Conservation (phyloP, 2,329 filamentous ascomycete genomes). For the Cytospora mali region DNA sequence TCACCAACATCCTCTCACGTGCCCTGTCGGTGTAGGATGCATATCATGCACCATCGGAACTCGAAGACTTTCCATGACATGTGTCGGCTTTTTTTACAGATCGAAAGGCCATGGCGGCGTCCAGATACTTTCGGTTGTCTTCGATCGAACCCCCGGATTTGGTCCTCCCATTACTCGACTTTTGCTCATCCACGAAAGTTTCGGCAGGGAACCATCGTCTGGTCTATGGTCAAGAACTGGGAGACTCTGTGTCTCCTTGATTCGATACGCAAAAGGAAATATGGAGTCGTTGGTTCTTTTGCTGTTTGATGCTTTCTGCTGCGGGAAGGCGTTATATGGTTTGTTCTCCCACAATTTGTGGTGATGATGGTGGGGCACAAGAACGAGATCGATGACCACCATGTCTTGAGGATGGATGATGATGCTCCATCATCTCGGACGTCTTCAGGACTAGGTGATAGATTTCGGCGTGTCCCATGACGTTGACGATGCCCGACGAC, state of each 20-base stretch:
- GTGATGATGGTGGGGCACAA: conserved; percentile 6
- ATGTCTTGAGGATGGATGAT: not conserved
- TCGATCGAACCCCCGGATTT: not conserved
- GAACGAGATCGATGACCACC: not conserved
- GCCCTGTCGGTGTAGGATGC: conserved; percentile 35
- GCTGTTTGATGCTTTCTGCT: not conserved
- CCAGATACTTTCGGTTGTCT: not conserved
- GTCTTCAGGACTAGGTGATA: not conserved
- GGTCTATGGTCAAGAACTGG: conserved; percentile 2
- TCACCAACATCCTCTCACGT: conserved; percentile 53
- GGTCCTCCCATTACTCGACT: not conserved
- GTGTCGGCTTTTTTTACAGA: not conserved
- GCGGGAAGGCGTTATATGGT: conserved; percentile 15
- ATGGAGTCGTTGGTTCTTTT: conserved; percentile 8
- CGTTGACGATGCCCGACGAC: conserved; percentile 1
- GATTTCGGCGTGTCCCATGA: not conserved
- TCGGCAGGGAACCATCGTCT: not conserved
- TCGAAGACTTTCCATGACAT: not conserved
- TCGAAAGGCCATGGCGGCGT: not conserved
- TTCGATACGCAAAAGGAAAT: not conserved
- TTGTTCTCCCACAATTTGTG: conserved; percentile 19
- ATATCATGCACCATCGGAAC: not conserved
- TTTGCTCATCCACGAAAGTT: not conserved
- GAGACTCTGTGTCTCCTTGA: conserved; percentile 5
- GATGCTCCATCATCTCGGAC: not conserved